phyloP scores from a whole-genome alignment of 106 monocot species.

The Dendrobium catenatum region DNA sequence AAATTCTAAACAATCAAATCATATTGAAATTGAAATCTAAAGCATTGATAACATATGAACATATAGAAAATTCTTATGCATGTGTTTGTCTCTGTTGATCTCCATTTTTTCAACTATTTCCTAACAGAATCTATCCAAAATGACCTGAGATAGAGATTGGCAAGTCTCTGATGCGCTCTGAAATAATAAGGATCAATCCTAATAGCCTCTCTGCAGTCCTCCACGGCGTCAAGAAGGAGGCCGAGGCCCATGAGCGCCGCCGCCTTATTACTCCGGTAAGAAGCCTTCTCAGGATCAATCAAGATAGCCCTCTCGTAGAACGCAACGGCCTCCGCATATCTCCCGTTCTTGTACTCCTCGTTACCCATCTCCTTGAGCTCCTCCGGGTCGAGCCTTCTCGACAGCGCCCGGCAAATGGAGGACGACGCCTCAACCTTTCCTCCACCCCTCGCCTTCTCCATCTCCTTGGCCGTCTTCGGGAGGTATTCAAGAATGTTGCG shows the following conservation, averaged over 20 bases:
- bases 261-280: constrained; percentile 54
- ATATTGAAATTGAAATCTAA: background rate
- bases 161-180: constrained; percentile 42
- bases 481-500: constrained; percentile 28
- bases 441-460: background rate
- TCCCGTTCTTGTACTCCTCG: constrained; percentile 53
- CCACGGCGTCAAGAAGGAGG: constrained; percentile 40
- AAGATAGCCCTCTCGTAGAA: constrained; percentile 40
- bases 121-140: background rate
- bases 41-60: background rate
- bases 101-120: background rate
- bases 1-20: too few species aligned
- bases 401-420: constrained; percentile 28
- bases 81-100: too few species aligned
- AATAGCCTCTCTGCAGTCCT: constrained; percentile 41
- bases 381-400: constrained; percentile 32
- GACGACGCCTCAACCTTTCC: background rate
- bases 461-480: constrained; percentile 25
- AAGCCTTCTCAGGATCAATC: constrained; percentile 30
- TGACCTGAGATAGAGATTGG: constrained; percentile 50
- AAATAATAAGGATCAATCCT: constrained; percentile 39
- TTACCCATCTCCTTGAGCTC: constrained; percentile 59
- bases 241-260: constrained; percentile 47
- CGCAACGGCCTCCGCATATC: constrained; percentile 33
- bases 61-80: too few species aligned